Base-by-base conservation (phyloP, 139 green algal species). In the Medakamo hakoo region DNA sequence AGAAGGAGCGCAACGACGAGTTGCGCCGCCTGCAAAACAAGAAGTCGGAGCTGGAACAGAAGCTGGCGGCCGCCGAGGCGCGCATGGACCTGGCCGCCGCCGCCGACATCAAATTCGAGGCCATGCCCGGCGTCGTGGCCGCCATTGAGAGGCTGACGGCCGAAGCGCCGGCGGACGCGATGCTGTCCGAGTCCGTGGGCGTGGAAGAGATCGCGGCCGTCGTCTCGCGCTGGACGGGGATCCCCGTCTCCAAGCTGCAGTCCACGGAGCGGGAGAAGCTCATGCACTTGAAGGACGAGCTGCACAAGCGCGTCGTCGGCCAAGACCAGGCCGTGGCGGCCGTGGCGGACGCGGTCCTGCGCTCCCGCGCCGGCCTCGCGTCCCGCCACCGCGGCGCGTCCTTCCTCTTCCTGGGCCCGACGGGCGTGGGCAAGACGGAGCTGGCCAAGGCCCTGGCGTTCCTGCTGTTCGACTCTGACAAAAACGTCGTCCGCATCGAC, bases 351-450 rank as follows among this genome's bases (percentile, higher is more conserved):
- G 78, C 84, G 0, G 72, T 88, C 67, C 76, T 89, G 76, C 66
- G 84, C 62, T 73, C 59, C 26, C 73, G 82, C 5, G 86, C 84
- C 0, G 86, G 86, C 22, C 74, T 94, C 52, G 73, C 67, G 52
- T 59, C 72, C 4, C 68, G 65, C 58, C 77, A 55, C 63, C 74
- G 81, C 40, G 83, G 82, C 72, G 73, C 65, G 68, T 79, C 64
- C 62, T 95, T 96, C 78, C 73, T 97, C n/a, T 97, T 96, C 74
- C 76, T 94, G 49, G 89, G 89, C 4, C 89, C 88, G 9, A 79
- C 84, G 1, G 83, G 83, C 24, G 84, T 92, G 21, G 84, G 84
- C 67, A 94, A 94, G 71, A 94, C 86, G 3, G 86, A 94, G 72
- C 82, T 94, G 49, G 80, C 86, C 59, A 92, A 92, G 71, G 83